Evolutionary conservation across 2,329 filamentous ascomycete genomes (phyloP).

Genomic region (Pochonia chlamydosporia): DNA sequence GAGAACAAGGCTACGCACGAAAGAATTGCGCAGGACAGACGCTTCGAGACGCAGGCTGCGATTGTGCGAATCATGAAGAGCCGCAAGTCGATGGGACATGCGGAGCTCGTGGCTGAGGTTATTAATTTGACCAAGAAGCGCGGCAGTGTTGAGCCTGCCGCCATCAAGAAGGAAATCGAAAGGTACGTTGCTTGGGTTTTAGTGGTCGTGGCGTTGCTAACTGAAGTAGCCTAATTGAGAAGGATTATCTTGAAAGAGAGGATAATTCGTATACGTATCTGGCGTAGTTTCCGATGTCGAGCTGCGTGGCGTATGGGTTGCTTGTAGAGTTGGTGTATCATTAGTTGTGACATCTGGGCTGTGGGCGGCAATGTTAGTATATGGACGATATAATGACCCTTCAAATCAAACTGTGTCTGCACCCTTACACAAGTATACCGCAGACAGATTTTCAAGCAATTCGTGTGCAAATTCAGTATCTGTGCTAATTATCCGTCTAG

Average conservation of each 20-base stretch:
- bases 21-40: constrained; percentile 78
- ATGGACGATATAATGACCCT: too few species aligned
- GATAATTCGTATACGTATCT: constrained; percentile 67
- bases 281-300: constrained; percentile 35
- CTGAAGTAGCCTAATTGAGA: constrained; percentile 70
- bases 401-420: too few species aligned
- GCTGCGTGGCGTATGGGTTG: too few species aligned
- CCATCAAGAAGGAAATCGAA: constrained; percentile 97
- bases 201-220: constrained; percentile 5
- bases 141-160: constrained; percentile 75
- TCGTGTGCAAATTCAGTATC: too few species aligned
- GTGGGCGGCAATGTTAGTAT: too few species aligned
- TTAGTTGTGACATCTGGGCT: too few species aligned
- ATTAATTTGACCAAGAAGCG: constrained; percentile 84
- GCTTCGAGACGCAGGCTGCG: constrained; percentile 94
- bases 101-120: constrained; percentile 84
- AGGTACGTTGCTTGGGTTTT: constrained; percentile 48
- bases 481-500: too few species aligned
- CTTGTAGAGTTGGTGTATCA: too few species aligned
- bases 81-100: constrained; percentile 77
- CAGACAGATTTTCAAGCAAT: too few species aligned
- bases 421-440: too few species aligned
- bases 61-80: constrained; percentile 98
- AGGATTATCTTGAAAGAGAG: constrained; percentile 84
- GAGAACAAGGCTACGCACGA: constrained; percentile 95